These are phyloP conservation scores for Selaginella moellendorffii DNA, from an alignment of 75 land plant species.

Conservation along the genomic window DNA sequence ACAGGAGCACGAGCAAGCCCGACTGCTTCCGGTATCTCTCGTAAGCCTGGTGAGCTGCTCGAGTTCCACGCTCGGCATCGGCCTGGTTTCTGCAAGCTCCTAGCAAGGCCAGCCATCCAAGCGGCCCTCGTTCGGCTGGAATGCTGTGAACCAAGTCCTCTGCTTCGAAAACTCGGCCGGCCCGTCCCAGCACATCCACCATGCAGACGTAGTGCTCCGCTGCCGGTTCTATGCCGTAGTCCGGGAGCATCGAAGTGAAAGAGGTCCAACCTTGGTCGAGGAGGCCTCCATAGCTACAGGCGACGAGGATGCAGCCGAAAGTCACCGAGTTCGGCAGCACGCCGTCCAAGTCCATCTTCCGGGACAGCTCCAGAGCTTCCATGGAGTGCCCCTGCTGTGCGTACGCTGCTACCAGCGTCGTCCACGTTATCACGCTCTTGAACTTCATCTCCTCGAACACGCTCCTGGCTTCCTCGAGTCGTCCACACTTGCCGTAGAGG, in stretches of 20 bases:
- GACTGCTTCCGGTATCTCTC: neutral
- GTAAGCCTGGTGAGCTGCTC: neutral
- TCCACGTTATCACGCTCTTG: slow-evolving; percentile 1
- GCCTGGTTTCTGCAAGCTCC: neutral
- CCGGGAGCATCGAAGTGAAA: neutral
- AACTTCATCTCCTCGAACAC: neutral
- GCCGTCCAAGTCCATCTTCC: slow-evolving; percentile 1
- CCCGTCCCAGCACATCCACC: neutral
- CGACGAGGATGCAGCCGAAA: slow-evolving; percentile 6
- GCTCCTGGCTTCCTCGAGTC: neutral
- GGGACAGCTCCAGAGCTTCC: neutral
- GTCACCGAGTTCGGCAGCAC: slow-evolving; percentile 11
- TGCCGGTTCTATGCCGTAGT: neutral
- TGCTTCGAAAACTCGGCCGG: neutral
- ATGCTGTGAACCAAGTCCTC: neutral
- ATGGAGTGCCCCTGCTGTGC: neutral
- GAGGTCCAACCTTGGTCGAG: neutral
- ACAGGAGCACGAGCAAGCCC: no score
- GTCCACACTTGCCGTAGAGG: slow-evolving; percentile 1
- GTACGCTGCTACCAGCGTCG: neutral
- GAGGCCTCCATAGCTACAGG: neutral
- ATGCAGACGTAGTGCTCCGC: no score
- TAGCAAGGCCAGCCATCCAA: neutral
- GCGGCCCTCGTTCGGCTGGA: neutral
- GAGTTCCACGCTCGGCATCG: neutral